A percentile compares a stretch with the other conserved stretches of the same genome.
phyloP scores from a whole-genome alignment of 805 yeast species.

The Clavispora asparagi region DNA sequence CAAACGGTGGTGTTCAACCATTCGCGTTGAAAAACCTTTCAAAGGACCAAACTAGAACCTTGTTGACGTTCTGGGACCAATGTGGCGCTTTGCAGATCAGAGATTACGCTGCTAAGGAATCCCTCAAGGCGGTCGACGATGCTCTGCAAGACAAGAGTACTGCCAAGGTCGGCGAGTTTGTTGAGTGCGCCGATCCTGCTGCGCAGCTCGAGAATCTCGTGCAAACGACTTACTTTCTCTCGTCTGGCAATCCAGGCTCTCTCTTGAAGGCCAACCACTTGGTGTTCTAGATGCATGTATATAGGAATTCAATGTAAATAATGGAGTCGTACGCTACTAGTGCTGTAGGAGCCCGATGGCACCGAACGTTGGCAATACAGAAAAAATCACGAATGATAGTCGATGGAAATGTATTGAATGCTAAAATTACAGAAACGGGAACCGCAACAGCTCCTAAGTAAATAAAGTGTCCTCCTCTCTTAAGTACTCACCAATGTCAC shows the following conservation, averaged over 20 bases:
- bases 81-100: constrained; percentile 30
- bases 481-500: constrained; percentile 94
- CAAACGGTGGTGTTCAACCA: constrained; percentile 28
- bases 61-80: constrained; percentile 28
- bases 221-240: constrained; percentile 25
- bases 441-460: constrained; percentile 40
- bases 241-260: constrained; percentile 38
- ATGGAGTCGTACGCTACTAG: not conserved
- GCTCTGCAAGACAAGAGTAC: constrained; percentile 11
- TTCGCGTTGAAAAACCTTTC: constrained; percentile 23
- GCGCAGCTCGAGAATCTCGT: constrained; percentile 24
- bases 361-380: too few relatives aligned
- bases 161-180: constrained; percentile 14
- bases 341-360: too few relatives aligned
- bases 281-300: constrained; percentile 11
- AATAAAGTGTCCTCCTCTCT: constrained; percentile 97
- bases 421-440: constrained; percentile 3
- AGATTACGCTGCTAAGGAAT: constrained; percentile 26
- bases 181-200: constrained; percentile 16
- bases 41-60: constrained; percentile 25
- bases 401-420: constrained; percentile 5
- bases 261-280: constrained; percentile 28
- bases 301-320: constrained; percentile 4
- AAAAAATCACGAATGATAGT: not conserved
- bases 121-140: constrained; percentile 8